phyloP scores from a whole-genome alignment of 2,329 filamentous ascomycete genomes.

The Hypomyces rosellus region DNA sequence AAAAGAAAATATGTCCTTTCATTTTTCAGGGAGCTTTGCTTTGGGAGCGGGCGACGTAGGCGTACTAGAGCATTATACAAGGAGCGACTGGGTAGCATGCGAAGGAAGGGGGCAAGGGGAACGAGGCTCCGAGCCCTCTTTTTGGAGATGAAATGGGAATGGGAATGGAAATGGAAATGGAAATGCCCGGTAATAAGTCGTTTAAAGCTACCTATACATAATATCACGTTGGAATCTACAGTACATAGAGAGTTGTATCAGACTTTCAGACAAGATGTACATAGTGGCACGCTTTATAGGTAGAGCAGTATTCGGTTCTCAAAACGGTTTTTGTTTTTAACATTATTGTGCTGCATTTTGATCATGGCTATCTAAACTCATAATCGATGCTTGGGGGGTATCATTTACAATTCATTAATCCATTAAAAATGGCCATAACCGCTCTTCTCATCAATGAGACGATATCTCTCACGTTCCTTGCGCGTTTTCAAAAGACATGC shows the following conservation, averaged over 20 bases:
- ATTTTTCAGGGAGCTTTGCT: constrained; percentile 3
- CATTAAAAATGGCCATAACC: constrained; percentile 44
- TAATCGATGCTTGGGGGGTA: too few relatives aligned
- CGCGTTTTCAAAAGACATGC: constrained; percentile 75
- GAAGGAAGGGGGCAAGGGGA: not conserved
- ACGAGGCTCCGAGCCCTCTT: not conserved
- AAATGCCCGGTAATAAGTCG: not conserved
- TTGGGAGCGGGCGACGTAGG: constrained; percentile 8
- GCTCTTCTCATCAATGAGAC: constrained; percentile 74
- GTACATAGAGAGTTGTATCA: not conserved
- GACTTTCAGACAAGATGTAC: too few relatives aligned
- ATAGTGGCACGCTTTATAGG: too few relatives aligned
- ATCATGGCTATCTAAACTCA: too few relatives aligned
- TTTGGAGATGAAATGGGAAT: not conserved
- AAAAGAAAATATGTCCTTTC: not conserved
- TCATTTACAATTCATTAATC: not conserved
- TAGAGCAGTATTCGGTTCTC: too few relatives aligned
- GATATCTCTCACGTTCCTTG: constrained; percentile 72
- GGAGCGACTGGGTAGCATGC: not conserved
- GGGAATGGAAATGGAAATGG: too few relatives aligned
- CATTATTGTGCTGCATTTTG: too few relatives aligned
- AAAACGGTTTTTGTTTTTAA: too few relatives aligned
- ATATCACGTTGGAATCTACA: constrained; percentile 9
- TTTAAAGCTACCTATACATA: not conserved
- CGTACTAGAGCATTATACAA: constrained; percentile 2